Evolutionary conservation across 139 green algal species (phyloP), one percentile per base, ranked within the genome.

Genomic region (Chlamydomonas schloesseri): DNA sequence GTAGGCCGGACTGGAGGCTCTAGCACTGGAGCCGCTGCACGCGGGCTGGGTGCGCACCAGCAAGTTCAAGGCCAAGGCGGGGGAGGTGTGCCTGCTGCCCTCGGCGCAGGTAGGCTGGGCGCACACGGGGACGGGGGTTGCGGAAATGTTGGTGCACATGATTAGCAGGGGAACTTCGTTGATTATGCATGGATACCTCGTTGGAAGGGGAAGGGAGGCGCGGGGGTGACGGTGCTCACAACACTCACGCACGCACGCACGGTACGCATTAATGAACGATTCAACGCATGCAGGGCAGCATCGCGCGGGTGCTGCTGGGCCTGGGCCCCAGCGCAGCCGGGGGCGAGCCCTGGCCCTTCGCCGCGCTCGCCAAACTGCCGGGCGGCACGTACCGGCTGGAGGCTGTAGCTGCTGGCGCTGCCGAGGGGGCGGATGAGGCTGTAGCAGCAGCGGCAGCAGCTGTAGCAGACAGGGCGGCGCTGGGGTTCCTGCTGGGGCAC

Each of bases 401-500:
- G 13, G 23, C 24, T 4, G 57, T 37, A 11, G 31, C 57, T 3
- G 57, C 2, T 1, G 37, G 23, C 60, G 24, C 36, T 20, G 53
- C 31, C 18, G 31, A 11, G 29, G 46, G 0, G 23, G 73, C 26
- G 24, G 24, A 69, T 17, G 28, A 2, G 62, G 24, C 26, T 31
- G 62, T 23, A 33, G 62, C 26, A 3, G 62, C 62, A 34, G 28
- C 14, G 23, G 42, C 42, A 50, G 42, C 42, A 5, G 42, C 42
- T 15, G 37, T 34, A 26, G 77, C 78, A 5, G 42, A 84, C 33
- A 46, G 78, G 6, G 78, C 62, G 10, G 78, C 78, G 15, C n/a
- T 84, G 5, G 78, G 78, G 0, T 84, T 84, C 65, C n/a, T 68
- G n/a, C 29, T 84, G 64, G 78, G 78, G 4, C 78, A 84, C 60